Conservation (phyloP, 129 eudicot species). For the Centrapalus pauciflorus region DNA sequence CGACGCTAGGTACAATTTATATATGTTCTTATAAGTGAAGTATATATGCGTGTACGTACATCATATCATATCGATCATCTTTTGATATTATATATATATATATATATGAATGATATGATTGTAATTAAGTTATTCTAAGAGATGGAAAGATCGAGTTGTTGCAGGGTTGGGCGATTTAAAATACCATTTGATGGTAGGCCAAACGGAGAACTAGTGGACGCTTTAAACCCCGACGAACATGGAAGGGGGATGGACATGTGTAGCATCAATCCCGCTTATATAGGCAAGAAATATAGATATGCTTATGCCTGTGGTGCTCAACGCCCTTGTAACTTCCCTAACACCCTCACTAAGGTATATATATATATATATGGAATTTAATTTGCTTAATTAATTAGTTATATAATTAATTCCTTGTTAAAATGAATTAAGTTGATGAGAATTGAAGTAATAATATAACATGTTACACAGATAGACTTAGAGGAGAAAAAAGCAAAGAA, state of each 20-base stretch:
- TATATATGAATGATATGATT: neutral
- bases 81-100: neutral
- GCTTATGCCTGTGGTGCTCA: slow-evolving; percentile 93
- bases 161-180: slow-evolving; percentile 85
- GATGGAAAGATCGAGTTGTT: too few relatives aligned
- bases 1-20: slow-evolving; percentile 59
- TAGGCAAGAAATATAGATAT: slow-evolving; percentile 86
- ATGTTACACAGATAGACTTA: slow-evolving; percentile 60
- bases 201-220: slow-evolving; percentile 69
- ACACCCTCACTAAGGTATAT: slow-evolving; percentile 91
- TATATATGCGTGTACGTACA: neutral
- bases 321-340: slow-evolving; percentile 93
- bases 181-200: slow-evolving; percentile 91
- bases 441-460: too few relatives aligned
- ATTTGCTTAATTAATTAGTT: too few relatives aligned
- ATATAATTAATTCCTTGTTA: too few relatives aligned
- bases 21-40: too few relatives aligned
- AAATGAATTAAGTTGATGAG: too few relatives aligned
- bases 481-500: slow-evolving; percentile 69
- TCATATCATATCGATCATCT: neutral
- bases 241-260: slow-evolving; percentile 98
- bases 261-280: slow-evolving; percentile 73
- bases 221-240: slow-evolving; percentile 81
- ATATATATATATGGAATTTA: too few relatives aligned
- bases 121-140: neutral